Base-by-base conservation (phyloP, 306 rosid genomes). In the Cicer yamashitae region DNA sequence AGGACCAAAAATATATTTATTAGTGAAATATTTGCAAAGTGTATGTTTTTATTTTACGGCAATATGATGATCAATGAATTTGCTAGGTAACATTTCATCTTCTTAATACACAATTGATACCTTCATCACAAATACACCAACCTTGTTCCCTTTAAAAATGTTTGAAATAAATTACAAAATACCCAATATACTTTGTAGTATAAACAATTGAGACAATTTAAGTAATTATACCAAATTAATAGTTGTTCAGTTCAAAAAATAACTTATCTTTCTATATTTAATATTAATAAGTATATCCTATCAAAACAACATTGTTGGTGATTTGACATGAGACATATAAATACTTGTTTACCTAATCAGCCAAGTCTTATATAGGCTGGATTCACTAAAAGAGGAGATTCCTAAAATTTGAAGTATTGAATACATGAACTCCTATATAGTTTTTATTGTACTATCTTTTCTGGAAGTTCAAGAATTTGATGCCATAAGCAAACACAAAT, bases 391-490 rank as follows among this genome's bases (percentile, higher is more conserved):
- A 25, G 30, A 25, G 30, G 30, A 25, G 30, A 25, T 20, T 53
- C 12, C 17, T 12, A 59, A 11, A 11, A 43, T 3, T 37, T 10
- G 7, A 59, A 25, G 13, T 59, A 59, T 59, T 10, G 14, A 25
- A 34, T n/a, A 34, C 18, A 57, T 59, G 17, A 59, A 25, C 8
- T 59, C 17, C 65, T 30, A 3, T 30, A 30, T 30, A 30, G 34
- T 30, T 30, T 22, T 30, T 30, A 30, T 30, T 30, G 34, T 41
- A 6, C 45, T 41, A 86, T 85, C 91, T 77, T 52, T 78, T 86
- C 54, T 88, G 96, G 74, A 82, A 91, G 89, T 91, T 89, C 0
- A 91, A 86, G 84, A 54, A 87, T 83, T 72, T 85, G 54, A 89
- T 89, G 53, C 87, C 85, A 34, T 67, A 87, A 6, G 94, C 92